These are phyloP conservation scores for Penicillium coprophilum DNA, from an alignment of 495 filamentous ascomycete species.

Conservation along the genomic window DNA sequence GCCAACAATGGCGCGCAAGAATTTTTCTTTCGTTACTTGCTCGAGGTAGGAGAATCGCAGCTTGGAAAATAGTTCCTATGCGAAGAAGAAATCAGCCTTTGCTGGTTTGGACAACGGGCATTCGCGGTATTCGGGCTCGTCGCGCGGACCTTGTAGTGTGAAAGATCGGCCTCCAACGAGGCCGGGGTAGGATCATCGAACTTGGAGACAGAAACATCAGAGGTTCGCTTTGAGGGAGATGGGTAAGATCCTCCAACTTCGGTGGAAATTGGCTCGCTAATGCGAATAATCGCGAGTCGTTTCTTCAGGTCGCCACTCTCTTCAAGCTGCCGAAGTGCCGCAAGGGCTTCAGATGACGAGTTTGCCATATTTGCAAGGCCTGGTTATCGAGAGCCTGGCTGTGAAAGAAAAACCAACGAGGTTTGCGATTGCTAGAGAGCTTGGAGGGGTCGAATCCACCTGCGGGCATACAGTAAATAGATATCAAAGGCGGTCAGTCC, in stretches of 20 bases:
- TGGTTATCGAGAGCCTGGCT: background rate
- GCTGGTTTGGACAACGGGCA: background rate
- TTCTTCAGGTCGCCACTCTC: slow-evolving; percentile 48
- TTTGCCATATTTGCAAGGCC: slow-evolving; percentile 30
- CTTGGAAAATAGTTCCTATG: slow-evolving; percentile 86
- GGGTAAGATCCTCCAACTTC: slow-evolving; percentile 32
- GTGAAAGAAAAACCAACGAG: background rate
- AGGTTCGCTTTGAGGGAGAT: slow-evolving; percentile 55
- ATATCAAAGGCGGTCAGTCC: slow-evolving; percentile 21
- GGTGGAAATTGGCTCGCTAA: slow-evolving; percentile 70
- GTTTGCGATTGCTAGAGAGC: background rate
- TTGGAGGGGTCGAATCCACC: background rate
- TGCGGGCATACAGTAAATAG: slow-evolving; percentile 8
- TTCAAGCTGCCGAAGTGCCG: slow-evolving; percentile 43
- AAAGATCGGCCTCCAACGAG: slow-evolving; percentile 78
- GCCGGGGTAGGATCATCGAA: slow-evolving; percentile 70
- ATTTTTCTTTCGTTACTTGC: slow-evolving; percentile 94
- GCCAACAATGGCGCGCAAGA: slow-evolving; percentile 87
- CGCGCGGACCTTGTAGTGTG: slow-evolving; percentile 69
- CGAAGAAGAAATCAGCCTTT: slow-evolving; percentile 1
- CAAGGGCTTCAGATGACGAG: slow-evolving; percentile 32
- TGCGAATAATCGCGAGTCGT: slow-evolving; percentile 67
- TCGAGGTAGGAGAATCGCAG: slow-evolving; percentile 81
- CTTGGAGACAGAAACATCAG: slow-evolving; percentile 62
- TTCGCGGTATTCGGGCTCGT: background rate